A percentile compares a stretch with the other conserved stretches of the same genome.
Evolutionary conservation across 1,284 basidiomycete species (phyloP).

Genomic region (Fomitopsis schrenkii): DNA sequence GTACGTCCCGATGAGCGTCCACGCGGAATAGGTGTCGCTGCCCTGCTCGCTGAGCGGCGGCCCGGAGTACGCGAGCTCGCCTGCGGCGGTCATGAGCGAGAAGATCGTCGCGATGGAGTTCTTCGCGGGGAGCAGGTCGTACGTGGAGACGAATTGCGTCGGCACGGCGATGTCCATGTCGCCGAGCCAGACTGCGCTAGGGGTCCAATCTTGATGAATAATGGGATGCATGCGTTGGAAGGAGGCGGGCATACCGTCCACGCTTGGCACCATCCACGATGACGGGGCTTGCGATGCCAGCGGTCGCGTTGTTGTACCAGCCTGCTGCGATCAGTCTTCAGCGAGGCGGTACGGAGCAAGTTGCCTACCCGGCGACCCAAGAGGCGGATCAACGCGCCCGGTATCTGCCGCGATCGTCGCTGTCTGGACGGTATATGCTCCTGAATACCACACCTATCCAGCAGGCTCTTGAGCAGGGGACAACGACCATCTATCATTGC

Average conservation of each 20-base stretch:
- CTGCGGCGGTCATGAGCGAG: constrained; percentile 45
- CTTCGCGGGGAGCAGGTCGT: constrained; percentile 48
- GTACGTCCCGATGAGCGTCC: constrained; percentile 44
- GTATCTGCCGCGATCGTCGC: constrained; percentile 51
- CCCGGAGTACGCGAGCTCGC: constrained; percentile 55
- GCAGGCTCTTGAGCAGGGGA: background rate
- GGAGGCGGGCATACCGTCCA: constrained; percentile 36
- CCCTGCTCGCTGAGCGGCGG: constrained; percentile 51
- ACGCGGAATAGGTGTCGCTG: constrained; percentile 39
- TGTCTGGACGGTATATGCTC: constrained; percentile 60
- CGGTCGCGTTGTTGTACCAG: constrained; percentile 53
- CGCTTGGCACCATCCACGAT: constrained; percentile 63
- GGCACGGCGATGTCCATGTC: constrained; percentile 64
- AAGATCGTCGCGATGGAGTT: constrained; percentile 61
- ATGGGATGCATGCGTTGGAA: background rate
- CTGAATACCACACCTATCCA: constrained; percentile 53
- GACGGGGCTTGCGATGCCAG: constrained; percentile 54
- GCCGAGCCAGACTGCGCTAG: constrained; percentile 50
- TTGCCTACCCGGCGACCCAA: constrained; percentile 30
- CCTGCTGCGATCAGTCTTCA: constrained; percentile 26
- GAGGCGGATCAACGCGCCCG: constrained; percentile 45
- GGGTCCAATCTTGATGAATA: background rate
- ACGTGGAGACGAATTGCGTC: constrained; percentile 55
- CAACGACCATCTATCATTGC: background rate
- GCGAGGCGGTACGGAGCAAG: no score